Evolutionary conservation across 495 filamentous ascomycete species (phyloP).

Genomic region (Cenococcum geophilum): DNA sequence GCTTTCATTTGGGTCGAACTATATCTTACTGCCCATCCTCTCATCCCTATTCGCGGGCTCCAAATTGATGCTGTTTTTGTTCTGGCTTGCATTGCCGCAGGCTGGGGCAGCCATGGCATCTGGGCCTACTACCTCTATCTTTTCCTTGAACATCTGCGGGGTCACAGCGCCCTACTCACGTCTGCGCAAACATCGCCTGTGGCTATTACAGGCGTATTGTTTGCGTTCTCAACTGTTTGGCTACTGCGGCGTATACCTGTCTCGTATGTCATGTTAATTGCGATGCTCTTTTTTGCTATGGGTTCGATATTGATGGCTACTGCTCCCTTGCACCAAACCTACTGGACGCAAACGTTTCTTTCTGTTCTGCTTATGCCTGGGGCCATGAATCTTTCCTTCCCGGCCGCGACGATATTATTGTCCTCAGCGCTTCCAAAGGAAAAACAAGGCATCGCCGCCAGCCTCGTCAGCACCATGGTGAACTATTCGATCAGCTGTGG

Average conservation of each 20-base stretch:
- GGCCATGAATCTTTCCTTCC: constrained; percentile 61
- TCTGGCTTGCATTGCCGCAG: constrained; percentile 44
- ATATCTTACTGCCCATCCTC: constrained; percentile 37
- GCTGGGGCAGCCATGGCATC: constrained; percentile 45
- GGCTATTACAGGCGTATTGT: constrained; percentile 41
- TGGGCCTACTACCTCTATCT: constrained; percentile 49
- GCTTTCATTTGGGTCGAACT: constrained; percentile 45
- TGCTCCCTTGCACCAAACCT: constrained; percentile 46
- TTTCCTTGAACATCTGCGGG: constrained; percentile 42
- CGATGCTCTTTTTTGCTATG: constrained; percentile 44
- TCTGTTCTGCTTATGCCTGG: constrained; percentile 51
- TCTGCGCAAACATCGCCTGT: constrained; percentile 43
- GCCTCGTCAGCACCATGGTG: constrained; percentile 58
- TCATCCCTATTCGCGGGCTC: constrained; percentile 45
- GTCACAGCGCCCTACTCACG: constrained; percentile 39
- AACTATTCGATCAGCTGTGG: constrained; percentile 66
- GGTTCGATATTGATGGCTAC: constrained; percentile 44
- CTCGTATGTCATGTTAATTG: constrained; percentile 46
- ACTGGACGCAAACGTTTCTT: constrained; percentile 60
- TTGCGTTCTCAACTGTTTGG: constrained; percentile 44
- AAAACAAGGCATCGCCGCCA: constrained; percentile 62
- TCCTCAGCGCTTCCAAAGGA: constrained; percentile 52
- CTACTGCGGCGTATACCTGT: constrained; percentile 41
- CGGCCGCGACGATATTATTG: constrained; percentile 55
- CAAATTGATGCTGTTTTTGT: constrained; percentile 42